Evolutionary conservation across 345 rosid genomes (phyloP), one percentile per base, ranked within the genome.

Genomic region (Cardamine resedifolia): DNA sequence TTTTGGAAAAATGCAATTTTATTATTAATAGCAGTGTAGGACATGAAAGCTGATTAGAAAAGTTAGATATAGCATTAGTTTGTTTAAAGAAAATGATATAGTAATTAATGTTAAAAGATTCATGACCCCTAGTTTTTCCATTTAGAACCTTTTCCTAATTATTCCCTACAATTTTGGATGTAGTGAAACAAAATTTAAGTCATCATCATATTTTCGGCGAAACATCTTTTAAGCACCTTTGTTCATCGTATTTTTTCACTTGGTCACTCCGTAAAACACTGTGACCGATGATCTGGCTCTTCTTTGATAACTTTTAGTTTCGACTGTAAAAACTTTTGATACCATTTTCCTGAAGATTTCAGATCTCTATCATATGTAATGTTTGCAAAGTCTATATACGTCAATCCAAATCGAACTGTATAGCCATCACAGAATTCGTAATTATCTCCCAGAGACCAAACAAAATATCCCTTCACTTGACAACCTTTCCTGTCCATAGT

Each of bases 391-490:
- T 70, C 55, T 14, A 58, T 57, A 20, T 58, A 70, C 8, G 43
- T 58, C 45, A 70, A 43, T n/a, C 57, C 74, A 36, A 47, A 70
- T 58, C 66, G 16, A 16, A 70, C 74, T 45, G 66, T 58, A 19
- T 56, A 70, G 19, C 67, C 74, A 31, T 57, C 57, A 33, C 74
- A 45, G 19, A 58, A 70, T 34, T 70, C 66, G 23, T 57, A 70
- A 31, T 70, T 70, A 34, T 70, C 74, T 36, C 44, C 61, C 4
- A 58, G n/a, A 6, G 58, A 58, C 74, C 74, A 70, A 19, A 48
- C 74, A 48, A 70, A 68, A 39, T 56, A 68, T 41, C 73, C 73
- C 47, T 57, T 69, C 64, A 69, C 64, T 16, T 69, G 14, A 58
- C 64, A 69, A 43, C 73, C 73, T 41, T 69, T 18, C 27, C 73